Base-by-base conservation (phyloP, 179 eudicot species). In the Camellia oleifera region DNA sequence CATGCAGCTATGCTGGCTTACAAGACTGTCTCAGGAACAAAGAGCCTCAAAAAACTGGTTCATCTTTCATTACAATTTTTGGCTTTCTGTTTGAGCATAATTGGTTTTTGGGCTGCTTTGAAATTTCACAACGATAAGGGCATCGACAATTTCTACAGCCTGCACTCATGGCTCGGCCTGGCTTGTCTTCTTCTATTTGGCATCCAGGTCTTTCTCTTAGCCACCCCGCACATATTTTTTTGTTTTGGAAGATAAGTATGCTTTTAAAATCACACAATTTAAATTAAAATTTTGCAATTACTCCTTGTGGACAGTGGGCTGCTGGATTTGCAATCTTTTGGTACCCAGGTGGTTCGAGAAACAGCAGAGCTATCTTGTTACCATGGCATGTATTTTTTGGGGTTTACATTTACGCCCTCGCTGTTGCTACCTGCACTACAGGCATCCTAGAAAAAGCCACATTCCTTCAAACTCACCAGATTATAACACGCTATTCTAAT, bases 111-210 rank as follows among this genome's bases (percentile, higher is more conserved):
- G 96, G 92, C 96, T 79, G 98, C 90, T 80, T 82, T 86, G 86
- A 94, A 96, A 84, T 88, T 89, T 84, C 99, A 94, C 80, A 85
- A 74, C 42, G 99, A 94, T 57, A 94, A 85, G 85, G 98, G 97
- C 84, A 87, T 92, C n/a, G 99, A 92, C 78, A 90, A 92, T 77
- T 92, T 94, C 90, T 96, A 96, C 87, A 96, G 97, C 79, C 89
- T 96, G 70, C 99, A 96, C 83, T 96, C 99, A 40, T 96, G 99
- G 99, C 88, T 96, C 23, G 99, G 99, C 78, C 83, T 96, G 45
- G 89, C 85, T 72, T 94, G 92, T 82, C 84, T 94, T 58, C 82
- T 91, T 79, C 77, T 96, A 78, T 96, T 96, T 64, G 83, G 83
- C 77, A 69, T 92, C 81, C 99, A 96, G 99, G 99, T 96, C 48